phyloP scores from a whole-genome alignment of 352 stramenopile species.

The Globisporangium emineosum region DNA sequence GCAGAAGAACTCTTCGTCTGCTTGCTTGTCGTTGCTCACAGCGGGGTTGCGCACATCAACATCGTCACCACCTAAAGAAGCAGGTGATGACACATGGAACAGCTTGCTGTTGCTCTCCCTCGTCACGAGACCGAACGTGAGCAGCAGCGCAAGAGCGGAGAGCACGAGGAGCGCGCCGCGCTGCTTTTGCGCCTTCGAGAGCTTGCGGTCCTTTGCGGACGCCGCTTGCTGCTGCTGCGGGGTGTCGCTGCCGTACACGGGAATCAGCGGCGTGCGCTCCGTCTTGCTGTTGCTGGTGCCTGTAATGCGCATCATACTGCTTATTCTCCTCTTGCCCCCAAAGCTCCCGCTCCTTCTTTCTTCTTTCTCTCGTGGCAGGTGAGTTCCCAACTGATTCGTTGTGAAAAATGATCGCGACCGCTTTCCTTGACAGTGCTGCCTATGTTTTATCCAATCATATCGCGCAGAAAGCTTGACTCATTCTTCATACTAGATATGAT shows the following conservation, averaged over 20 bases:
- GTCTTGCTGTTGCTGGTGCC: constrained; percentile 6
- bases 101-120: constrained; percentile 14
- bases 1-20: constrained; percentile 12
- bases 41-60: background rate
- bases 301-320: constrained; percentile 7
- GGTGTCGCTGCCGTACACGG: constrained; percentile 10
- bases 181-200: constrained; percentile 7
- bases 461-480: no score
- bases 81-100: background rate
- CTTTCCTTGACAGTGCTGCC: no score
- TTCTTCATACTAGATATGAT: no score
- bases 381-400: constrained; percentile 5
- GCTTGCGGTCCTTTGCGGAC: background rate
- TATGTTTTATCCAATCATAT: no score
- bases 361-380: background rate
- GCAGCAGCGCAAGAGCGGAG: constrained; percentile 15
- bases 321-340: background rate
- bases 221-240: background rate
- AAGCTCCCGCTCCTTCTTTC: background rate
- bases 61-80: background rate
- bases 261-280: constrained; percentile 16
- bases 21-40: constrained; percentile 7
- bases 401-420: background rate
- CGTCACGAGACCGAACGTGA: constrained; percentile 18
- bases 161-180: constrained; percentile 6